These are phyloP conservation scores for Geotrichum candidum DNA, from an alignment of 1,139 yeast genomes.

Conservation along the genomic window DNA sequence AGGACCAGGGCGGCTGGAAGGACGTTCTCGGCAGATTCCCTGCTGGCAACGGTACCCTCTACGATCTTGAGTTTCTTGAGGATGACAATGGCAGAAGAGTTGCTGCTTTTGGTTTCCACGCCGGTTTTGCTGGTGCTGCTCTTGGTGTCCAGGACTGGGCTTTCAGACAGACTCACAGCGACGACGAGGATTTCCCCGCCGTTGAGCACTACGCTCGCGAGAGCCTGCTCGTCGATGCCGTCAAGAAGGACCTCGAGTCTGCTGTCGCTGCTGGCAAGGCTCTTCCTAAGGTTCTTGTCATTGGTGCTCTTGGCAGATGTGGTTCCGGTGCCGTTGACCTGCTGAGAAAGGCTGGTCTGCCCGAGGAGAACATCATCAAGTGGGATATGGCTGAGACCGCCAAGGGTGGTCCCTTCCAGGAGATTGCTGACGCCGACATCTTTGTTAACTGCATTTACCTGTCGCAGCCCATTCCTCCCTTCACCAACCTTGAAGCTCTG, in stretches of 20 bases:
- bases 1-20: slow-evolving; percentile 96
- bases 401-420: slow-evolving; percentile 93
- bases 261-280: slow-evolving; percentile 61
- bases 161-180: slow-evolving; percentile 69
- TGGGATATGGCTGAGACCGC: slow-evolving; percentile 98
- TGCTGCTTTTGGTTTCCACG: slow-evolving; percentile 97
- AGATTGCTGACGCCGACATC: slow-evolving; percentile 78
- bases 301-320: slow-evolving; percentile 98
- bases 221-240: slow-evolving; percentile 61
- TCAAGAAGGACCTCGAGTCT: slow-evolving; percentile 51
- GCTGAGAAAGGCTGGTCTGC: slow-evolving; percentile 76
- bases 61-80: slow-evolving; percentile 90
- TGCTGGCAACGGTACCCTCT: slow-evolving; percentile 80
- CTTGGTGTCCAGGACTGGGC: slow-evolving; percentile 93
- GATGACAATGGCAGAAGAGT: slow-evolving; percentile 96
- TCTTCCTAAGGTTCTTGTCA: slow-evolving; percentile 74
- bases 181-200: slow-evolving; percentile 55
- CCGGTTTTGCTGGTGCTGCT: slow-evolving; percentile 99
- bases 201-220: slow-evolving; percentile 82
- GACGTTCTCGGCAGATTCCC: slow-evolving; percentile 85
- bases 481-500: slow-evolving; percentile 63
- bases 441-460: slow-evolving; percentile 94
- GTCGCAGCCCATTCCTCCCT: slow-evolving; percentile 90
- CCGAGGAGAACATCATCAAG: slow-evolving; percentile 72
- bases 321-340: slow-evolving; percentile 96